Percentiles rank a stretch among this genome's conserved stretches.
phyloP scores from a whole-genome alignment of 441 rosid genomes.

The Euphorbia schlechtendalii region DNA sequence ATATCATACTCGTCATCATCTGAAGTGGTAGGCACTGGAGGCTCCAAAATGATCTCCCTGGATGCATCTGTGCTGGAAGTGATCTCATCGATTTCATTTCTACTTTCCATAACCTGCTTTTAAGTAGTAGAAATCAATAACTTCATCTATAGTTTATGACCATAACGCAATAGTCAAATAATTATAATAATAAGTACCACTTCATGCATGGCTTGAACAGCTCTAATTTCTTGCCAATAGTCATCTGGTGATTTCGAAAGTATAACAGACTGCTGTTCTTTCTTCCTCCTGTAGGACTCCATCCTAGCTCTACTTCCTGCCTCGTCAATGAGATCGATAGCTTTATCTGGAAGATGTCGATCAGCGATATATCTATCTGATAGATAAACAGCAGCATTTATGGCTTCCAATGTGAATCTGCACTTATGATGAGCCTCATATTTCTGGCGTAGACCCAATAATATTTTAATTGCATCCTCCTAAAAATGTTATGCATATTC shows the following conservation, averaged over 20 bases:
- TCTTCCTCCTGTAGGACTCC: conserved; percentile 64
- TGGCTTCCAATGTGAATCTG: no score
- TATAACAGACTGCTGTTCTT: conserved; percentile 62
- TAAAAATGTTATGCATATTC: conserved; percentile 4
- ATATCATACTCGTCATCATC: conserved; percentile 57
- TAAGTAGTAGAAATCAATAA: conserved; percentile 18
- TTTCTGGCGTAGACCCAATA: no score
- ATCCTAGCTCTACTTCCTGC: no score
- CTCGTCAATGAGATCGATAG: conserved; percentile 34
- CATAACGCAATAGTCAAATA: conserved; percentile 3
- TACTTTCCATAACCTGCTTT: conserved; percentile 57
- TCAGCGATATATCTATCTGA: conserved; percentile 84
- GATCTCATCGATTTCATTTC: conserved; percentile 37
- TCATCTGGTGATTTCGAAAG: conserved; percentile 80
- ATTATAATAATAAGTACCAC: conserved; percentile 44
- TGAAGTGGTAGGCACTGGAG: conserved; percentile 43
- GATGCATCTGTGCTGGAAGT: conserved; percentile 37
- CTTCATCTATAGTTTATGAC: conserved; percentile 21
- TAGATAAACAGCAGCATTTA: conserved; percentile 50
- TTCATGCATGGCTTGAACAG: conserved; percentile 95
- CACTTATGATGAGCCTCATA: no score
- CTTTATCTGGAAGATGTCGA: conserved; percentile 48
- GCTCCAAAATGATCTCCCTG: conserved; percentile 44
- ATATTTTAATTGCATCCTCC: no score
- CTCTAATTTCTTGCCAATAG: conserved; percentile 29